phyloP scores from a whole-genome alignment of 2,329 filamentous ascomycete species.

The Cercospora zeina region DNA sequence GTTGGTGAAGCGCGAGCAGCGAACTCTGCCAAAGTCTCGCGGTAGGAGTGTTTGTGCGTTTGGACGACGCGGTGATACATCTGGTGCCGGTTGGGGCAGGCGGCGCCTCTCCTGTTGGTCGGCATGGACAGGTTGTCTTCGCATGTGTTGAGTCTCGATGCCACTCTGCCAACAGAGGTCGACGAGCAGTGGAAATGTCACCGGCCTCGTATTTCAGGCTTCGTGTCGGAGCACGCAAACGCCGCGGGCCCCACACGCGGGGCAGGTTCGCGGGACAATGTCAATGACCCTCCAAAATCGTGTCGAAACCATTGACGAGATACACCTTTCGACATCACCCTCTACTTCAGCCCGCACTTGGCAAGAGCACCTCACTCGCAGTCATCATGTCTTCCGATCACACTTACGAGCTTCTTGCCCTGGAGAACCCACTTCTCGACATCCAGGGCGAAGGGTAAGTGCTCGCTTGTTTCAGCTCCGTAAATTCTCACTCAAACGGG shows the following conservation, averaged over 20 bases:
- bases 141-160: too few relatives aligned
- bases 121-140: background rate
- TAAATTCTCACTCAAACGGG: background rate
- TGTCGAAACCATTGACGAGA: slow-evolving; percentile 4
- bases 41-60: background rate
- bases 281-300: slow-evolving; percentile 6
- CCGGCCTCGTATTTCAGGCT: slow-evolving; percentile 1
- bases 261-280: slow-evolving; percentile 6
- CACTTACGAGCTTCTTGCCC: slow-evolving; percentile 84
- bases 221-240: slow-evolving; percentile 3
- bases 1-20: too few relatives aligned
- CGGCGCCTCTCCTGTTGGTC: background rate
- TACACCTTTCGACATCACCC: background rate
- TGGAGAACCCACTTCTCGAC: slow-evolving; percentile 98
- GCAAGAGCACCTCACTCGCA: background rate
- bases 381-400: slow-evolving; percentile 25
- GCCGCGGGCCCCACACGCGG: slow-evolving; percentile 1
- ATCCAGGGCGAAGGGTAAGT: slow-evolving; percentile 78
- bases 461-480: background rate
- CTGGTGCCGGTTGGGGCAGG: background rate
- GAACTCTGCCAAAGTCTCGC: too few relatives aligned
- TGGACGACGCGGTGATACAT: background rate
- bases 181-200: background rate
- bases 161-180: too few relatives aligned
- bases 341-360: background rate